Evolutionary conservation across 2,329 filamentous ascomycete species (phyloP), one percentile per base, ranked within the genome.

Genomic region (Nigrospora sphaerica): DNA sequence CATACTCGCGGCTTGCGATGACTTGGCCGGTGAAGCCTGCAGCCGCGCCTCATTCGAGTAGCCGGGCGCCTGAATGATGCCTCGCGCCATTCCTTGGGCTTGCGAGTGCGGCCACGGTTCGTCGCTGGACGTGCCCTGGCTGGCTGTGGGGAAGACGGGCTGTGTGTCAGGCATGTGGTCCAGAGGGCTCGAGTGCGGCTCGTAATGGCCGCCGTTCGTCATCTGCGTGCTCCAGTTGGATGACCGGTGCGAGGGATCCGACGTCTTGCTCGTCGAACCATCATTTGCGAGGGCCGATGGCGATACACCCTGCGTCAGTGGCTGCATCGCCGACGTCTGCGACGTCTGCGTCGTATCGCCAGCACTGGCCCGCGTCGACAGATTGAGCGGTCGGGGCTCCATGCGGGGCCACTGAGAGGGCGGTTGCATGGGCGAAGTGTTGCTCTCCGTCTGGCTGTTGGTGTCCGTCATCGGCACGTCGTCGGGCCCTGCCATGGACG

Each of bases 221-320:
- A 78, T 75, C 60, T 91, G 86, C 0, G 85, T 88, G 61, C 85
- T 84, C 62, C 78, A 77, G 52, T 79, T 81, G 1, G 80, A 83
- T 12, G 82, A 83, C 44, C 70, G 62, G 49, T 73, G 70, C 14
- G 85, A 89, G 6, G 81, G 78, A 50, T 86, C 82, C 1, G 87
- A 88, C 2, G 87, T 91, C 67, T 95, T 93, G n/a, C 91, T 95
- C 1, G 91, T 95, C 2, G 90, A 95, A 2, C 90, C 92, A 58
- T 95, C 90, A 57, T 97, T 96, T 45, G 83, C 70, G 48, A 77
- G 64, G 12, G 75, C 77, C 23, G 76, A 79, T 13, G 79, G 79
- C 5, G 78, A 79, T 45, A 80, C 68, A 4, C 77, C 80, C 0
- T 73, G 67, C 1, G 80, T 77, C 3, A 84, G 63, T 17, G 77